Evolutionary conservation across 768 basidiomycete species (phyloP), one percentile per base, ranked within the genome.

Genomic region (Pleurotus giganteus): DNA sequence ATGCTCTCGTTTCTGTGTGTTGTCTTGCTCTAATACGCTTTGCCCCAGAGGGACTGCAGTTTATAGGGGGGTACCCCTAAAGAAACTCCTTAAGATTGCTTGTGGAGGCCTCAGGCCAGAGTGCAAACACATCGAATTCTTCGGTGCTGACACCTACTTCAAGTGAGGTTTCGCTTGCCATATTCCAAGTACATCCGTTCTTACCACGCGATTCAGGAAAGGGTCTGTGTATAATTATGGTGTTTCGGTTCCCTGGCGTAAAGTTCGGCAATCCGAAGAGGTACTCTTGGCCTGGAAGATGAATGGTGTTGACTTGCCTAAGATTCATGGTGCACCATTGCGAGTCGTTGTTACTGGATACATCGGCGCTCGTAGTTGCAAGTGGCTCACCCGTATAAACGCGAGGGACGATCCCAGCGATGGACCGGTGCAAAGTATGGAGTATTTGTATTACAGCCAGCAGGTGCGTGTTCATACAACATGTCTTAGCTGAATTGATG

Each of bases 131-230:
- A 67, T 82, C 58, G 81, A 83, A 62, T 78, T 82, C 63, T 74
- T 82, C 56, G 80, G 81, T 21, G 80, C 79, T 4, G 81, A 83
- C 57, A 82, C 80, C 1, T 82, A 81, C 62, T 80, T 81, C 71
- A 79, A 79, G 80, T 77, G 34, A 34, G 69, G 54, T 26, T 15
- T 45, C 29, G 29, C 37, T 23, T 26, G 12, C 24, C 19, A 31
- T 24, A 21, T 31, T 4, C 50, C 15, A 44, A 1, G 27, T 12
- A 37, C n/a, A 21, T 6, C 26, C 11, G 11, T 52, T 28, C 11
- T 42, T 23, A 15, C 9, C n/a, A n/a, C 15, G 13, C 11, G 2
- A 12, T 34, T 2, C 54, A 72, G 71, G 58, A 71, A 71, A 47
- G 67, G 69, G 42, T 63, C 68, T 7, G 69, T 69, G 9, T 70